Base-by-base conservation (phyloP, 805 yeast genomes). In the Cyberlindnera mississippiensis region DNA sequence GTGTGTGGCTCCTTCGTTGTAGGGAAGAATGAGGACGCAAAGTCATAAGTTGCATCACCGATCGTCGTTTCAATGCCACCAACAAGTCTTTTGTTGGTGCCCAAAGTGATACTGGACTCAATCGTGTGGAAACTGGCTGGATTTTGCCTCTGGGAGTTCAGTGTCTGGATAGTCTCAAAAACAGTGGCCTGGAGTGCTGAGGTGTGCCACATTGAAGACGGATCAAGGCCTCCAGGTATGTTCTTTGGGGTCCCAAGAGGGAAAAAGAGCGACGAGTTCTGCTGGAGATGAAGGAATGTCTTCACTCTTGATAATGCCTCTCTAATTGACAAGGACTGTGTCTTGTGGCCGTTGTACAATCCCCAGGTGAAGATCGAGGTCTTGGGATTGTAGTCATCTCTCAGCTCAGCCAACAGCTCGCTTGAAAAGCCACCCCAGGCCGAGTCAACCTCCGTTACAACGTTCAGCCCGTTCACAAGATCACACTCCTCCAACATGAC, bases 391-490 rank as follows among this genome's bases (percentile, higher is more conserved):
- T 75, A 82, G 52, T 86, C 95, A 57, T 90, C 96, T 41, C 76
- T 68, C 15, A 89, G 38, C 7, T 70, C 73, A n/a, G 63, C 53
- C 18, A 89, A 44, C 47, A 80, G 50, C 35, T 70, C 69, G 31
- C 64, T 59, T 4, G 85, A 61, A 51, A 85, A 78, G 0, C 96
- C 96, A 37, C 88, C 83, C 98, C 98, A 91, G 0, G 83, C 85
- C 17, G 78, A 71, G 56, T 86, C 95, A 3, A 82, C 50, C 39
- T 89, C 96, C 0, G 84, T 74, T 2, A 81, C 55, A 0, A 86
- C 37, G 50, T 84, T 85, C 9, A 93, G 44, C 1, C 96, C 96
- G 41, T 73, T 76, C 15, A 90, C 56, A 20, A 68, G 61, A 59
- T 93, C 97, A 57, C 93, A 80, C 45, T 76, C 73, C 56, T 91